Conservation (phyloP, 2,329 filamentous ascomycete species). For the Beauveria brongniartii region DNA sequence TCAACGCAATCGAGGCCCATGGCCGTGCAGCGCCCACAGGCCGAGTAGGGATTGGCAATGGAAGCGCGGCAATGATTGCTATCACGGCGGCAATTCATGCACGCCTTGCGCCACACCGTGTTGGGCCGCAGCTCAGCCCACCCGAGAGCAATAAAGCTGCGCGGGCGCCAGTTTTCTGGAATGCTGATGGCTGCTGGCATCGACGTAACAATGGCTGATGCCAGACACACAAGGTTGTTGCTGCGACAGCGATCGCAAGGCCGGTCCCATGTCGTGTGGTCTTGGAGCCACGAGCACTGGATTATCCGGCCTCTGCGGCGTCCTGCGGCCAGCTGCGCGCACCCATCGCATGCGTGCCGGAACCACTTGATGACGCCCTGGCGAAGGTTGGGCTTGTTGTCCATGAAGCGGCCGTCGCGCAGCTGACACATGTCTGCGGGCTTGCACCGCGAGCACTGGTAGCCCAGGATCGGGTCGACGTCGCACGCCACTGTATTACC, state of each 20-base stretch:
- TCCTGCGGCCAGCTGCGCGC: constrained; percentile 11
- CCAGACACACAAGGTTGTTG: constrained; percentile 16
- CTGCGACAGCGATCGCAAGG: constrained; percentile 17
- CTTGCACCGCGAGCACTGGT: constrained; percentile 16
- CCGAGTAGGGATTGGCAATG: constrained; percentile 9
- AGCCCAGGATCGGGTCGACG: constrained; percentile 16
- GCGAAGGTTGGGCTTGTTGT: constrained; percentile 13
- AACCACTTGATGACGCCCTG: constrained; percentile 16
- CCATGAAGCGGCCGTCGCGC: constrained; percentile 5
- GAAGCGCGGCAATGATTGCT: constrained; percentile 16
- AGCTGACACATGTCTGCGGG: not conserved
- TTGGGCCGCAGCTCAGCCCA: constrained; percentile 14
- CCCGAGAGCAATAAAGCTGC: constrained; percentile 11
- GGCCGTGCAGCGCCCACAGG: constrained; percentile 22
- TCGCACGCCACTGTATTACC: constrained; percentile 16
- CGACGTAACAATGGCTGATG: constrained; percentile 11
- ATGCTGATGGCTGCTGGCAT: constrained; percentile 6
- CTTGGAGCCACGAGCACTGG: constrained; percentile 18
- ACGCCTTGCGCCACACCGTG: constrained; percentile 14
- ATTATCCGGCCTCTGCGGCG: not conserved
- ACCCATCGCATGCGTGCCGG: constrained; percentile 19
- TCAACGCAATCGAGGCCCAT: constrained; percentile 23
- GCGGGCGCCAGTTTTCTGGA: constrained; percentile 14
- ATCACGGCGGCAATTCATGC: constrained; percentile 13
- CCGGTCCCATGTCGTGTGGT: constrained; percentile 15